Evolutionary conservation across 768 basidiomycete species (phyloP).

Genomic region (Terana coerulea): DNA sequence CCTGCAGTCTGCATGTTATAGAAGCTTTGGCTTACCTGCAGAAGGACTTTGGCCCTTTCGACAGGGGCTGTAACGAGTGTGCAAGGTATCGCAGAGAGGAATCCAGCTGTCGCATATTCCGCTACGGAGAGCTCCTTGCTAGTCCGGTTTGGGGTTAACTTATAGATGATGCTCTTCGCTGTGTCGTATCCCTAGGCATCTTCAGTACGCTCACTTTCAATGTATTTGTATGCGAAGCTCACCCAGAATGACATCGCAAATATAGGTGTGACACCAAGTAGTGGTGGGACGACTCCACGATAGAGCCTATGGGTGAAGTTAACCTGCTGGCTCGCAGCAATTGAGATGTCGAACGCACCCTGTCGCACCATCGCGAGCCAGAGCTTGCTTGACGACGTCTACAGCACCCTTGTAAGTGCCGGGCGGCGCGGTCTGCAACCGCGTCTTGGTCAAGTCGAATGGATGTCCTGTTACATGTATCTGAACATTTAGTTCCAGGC

Average conservation of each 20-base stretch:
- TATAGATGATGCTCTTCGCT: conserved; percentile 82
- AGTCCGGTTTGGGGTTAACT: conserved; percentile 73
- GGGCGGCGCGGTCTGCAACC: conserved; percentile 86
- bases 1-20: conserved; percentile 8
- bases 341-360: conserved; percentile 51
- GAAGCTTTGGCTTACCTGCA: conserved; percentile 57
- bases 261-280: conserved; percentile 95
- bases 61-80: conserved; percentile 94
- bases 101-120: conserved; percentile 91
- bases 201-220: neutral
- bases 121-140: conserved; percentile 57
- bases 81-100: conserved; percentile 89
- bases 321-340: neutral
- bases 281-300: conserved; percentile 89
- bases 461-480: conserved; percentile 71
- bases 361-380: conserved; percentile 85
- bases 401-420: conserved; percentile 89
- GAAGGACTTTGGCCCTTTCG: conserved; percentile 92
- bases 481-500: neutral
- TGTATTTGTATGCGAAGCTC: neutral
- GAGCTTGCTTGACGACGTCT: conserved; percentile 87
- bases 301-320: conserved; percentile 56
- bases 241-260: conserved; percentile 99
- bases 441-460: conserved; percentile 95
- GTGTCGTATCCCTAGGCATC: conserved; percentile 78